Percentiles rank a stretch among this genome's conserved stretches.
These are phyloP conservation scores for Telopea speciosissima DNA, from an alignment of 177 flowering plant genomes.

Conservation along the genomic window DNA sequence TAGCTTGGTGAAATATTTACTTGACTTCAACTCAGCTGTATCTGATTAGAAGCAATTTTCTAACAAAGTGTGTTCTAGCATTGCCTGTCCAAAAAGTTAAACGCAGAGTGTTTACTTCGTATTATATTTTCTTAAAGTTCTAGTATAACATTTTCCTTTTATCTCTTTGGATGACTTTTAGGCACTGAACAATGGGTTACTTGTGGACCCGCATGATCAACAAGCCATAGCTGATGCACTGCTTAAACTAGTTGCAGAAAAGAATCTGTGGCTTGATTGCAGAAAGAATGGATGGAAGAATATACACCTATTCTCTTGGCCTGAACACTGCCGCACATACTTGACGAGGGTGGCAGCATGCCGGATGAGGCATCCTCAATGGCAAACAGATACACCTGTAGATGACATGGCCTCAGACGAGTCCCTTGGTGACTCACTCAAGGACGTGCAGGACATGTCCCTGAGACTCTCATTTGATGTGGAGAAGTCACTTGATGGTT, in stretches of 20 bases:
- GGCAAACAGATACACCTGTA: conserved; percentile 80
- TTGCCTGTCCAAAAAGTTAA: too few relatives aligned
- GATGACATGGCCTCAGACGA: conserved; percentile 54
- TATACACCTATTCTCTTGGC: conserved; percentile 97
- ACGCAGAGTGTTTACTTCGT: too few relatives aligned
- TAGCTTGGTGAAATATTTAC: too few relatives aligned
- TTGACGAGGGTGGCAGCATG: conserved; percentile 86
- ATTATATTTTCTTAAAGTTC: neutral
- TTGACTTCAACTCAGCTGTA: neutral
- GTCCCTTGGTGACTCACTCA: conserved; percentile 78
- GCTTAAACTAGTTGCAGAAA: conserved; percentile 84
- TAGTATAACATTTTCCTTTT: neutral
- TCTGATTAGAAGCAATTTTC: neutral
- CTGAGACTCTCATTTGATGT: conserved; percentile 87
- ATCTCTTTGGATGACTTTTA: conserved; percentile 12
- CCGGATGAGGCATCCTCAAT: conserved; percentile 90
- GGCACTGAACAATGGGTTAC: conserved; percentile 90
- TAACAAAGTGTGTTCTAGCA: too few relatives aligned
- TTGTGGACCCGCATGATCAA: conserved; percentile 92
- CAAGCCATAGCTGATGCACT: conserved; percentile 77
- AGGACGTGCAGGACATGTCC: conserved; percentile 88
- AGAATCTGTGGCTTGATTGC: conserved; percentile 84
- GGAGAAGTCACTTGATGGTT: conserved; percentile 53
- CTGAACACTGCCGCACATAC: conserved; percentile 94
- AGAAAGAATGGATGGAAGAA: conserved; percentile 82